phyloP scores from a whole-genome alignment of 1,284 basidiomycete genomes.

The Kalmanozyma brasiliensis region DNA sequence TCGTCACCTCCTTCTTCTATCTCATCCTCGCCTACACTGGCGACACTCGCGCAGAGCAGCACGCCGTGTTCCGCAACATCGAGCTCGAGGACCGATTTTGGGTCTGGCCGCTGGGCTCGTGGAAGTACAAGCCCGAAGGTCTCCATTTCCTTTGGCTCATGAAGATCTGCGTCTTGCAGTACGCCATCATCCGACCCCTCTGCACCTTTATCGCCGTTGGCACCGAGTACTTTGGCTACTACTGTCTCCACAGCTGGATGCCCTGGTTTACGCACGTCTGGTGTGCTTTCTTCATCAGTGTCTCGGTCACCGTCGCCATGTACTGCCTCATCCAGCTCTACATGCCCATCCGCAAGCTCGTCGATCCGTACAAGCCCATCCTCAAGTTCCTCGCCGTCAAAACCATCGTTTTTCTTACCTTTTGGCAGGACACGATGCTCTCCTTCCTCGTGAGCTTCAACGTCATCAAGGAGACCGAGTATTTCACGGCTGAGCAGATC shows the following conservation, averaged over 20 bases:
- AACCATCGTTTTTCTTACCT: conserved; percentile 81
- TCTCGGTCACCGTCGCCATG: conserved; percentile 81
- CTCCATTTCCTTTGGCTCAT: conserved; percentile 79
- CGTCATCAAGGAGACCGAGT: conserved; percentile 75
- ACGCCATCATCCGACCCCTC: conserved; percentile 77
- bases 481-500: conserved; percentile 77
- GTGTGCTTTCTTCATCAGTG: conserved; percentile 75
- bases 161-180: conserved; percentile 83
- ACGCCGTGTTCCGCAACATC: conserved; percentile 72
- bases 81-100: conserved; percentile 72
- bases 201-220: conserved; percentile 76
- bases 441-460: conserved; percentile 74
- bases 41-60: conserved; percentile 75
- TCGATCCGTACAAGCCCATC: conserved; percentile 75
- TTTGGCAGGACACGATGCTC: conserved; percentile 79
- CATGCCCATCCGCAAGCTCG: conserved; percentile 73
- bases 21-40: conserved; percentile 79
- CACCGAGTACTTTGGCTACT: conserved; percentile 75
- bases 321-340: conserved; percentile 83
- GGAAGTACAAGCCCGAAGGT: conserved; percentile 74
- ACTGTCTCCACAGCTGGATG: conserved; percentile 79
- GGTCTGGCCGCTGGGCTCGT: conserved; percentile 77
- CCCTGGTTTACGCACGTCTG: conserved; percentile 75
- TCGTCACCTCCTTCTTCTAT: conserved; percentile 78
- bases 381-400: conserved; percentile 77